phyloP scores from a whole-genome alignment of 2,329 filamentous ascomycete species.

The Aspergillus novoparasiticus region DNA sequence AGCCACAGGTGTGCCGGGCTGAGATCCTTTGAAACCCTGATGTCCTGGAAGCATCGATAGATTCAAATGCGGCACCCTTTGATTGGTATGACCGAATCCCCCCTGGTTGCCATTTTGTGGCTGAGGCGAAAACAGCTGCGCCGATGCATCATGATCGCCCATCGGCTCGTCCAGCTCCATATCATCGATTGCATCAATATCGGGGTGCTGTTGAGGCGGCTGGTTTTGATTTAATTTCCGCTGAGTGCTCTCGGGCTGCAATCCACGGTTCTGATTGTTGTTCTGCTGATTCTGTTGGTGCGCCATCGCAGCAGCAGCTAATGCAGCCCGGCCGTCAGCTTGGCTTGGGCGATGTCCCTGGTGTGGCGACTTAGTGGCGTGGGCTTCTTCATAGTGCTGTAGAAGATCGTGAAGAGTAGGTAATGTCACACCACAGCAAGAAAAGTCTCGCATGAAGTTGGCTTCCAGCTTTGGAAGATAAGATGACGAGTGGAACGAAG shows the following conservation, averaged over 20 bases:
- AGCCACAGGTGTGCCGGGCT: constrained; percentile 80
- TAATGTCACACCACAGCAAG: constrained; percentile 86
- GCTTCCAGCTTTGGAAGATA: constrained; percentile 96
- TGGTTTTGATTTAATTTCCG: constrained; percentile 40
- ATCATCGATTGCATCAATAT: constrained; percentile 85
- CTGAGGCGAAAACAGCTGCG: constrained; percentile 55
- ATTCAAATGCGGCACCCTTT: constrained; percentile 69
- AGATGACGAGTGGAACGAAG: constrained; percentile 93
- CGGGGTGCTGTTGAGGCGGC: constrained; percentile 42
- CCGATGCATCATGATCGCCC: constrained; percentile 48
- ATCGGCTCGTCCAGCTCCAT: constrained; percentile 95
- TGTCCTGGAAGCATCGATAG: constrained; percentile 75
- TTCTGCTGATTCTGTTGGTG: constrained; percentile 54
- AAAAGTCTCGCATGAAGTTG: constrained; percentile 96
- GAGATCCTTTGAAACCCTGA: constrained; percentile 80
- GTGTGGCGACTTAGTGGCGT: constrained; percentile 69
- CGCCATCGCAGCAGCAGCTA: constrained; percentile 49
- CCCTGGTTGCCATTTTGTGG: constrained; percentile 70
- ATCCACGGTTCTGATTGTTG: constrained; percentile 36
- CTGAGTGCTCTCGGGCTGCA: constrained; percentile 39
- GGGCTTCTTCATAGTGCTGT: constrained; percentile 94
- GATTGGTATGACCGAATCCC: constrained; percentile 59
- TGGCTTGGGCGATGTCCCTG: constrained; percentile 52
- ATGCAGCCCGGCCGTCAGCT: constrained; percentile 54
- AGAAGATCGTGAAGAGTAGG: constrained; percentile 92